A percentile compares a stretch with the other conserved stretches of the same genome.
Evolutionary conservation across 2,329 filamentous ascomycete species (phyloP).

Genomic region (Delphinella strobiligena): DNA sequence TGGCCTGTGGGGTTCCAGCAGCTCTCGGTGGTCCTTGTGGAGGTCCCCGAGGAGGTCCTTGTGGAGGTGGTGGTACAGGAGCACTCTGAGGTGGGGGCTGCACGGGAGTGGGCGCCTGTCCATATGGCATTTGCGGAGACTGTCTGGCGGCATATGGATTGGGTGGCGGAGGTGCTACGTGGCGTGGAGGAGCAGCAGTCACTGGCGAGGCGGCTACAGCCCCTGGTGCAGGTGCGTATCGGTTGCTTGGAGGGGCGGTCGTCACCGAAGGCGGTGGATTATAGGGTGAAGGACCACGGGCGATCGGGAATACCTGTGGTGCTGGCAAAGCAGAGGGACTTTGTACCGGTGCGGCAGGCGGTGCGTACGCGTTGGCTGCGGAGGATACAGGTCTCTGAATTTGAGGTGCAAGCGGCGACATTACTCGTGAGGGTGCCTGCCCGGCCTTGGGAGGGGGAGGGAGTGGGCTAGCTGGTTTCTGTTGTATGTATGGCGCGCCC

Average conservation of each 20-base stretch:
- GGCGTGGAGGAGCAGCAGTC: conserved; percentile 26
- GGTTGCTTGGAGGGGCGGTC: conserved; percentile 54
- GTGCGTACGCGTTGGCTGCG: conserved; percentile 52
- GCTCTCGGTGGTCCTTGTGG: conserved; percentile 36
- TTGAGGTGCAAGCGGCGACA: conserved; percentile 53
- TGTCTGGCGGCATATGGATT: conserved; percentile 24
- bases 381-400: conserved; percentile 38
- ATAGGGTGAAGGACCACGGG: conserved; percentile 74
- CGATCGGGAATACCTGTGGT: conserved; percentile 45
- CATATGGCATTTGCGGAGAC: conserved; percentile 21
- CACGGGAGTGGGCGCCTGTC: conserved; percentile 28
- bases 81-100: conserved; percentile 24
- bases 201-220: conserved; percentile 32
- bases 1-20: conserved; percentile 34
- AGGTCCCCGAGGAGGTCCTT: conserved; percentile 28
- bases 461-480: conserved; percentile 56
- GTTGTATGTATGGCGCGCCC: conserved; percentile 44
- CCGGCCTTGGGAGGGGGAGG: conserved; percentile 76
- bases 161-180: conserved; percentile 30
- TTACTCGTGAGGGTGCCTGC: conserved; percentile 52
- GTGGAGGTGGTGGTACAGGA: conserved; percentile 27
- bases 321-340: conserved; percentile 32
- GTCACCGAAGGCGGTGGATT: conserved; percentile 56
- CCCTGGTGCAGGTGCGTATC: conserved; percentile 60
- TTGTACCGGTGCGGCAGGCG: conserved; percentile 36